Conservation (phyloP, 2,329 filamentous ascomycete genomes). For the Claviceps africana region DNA sequence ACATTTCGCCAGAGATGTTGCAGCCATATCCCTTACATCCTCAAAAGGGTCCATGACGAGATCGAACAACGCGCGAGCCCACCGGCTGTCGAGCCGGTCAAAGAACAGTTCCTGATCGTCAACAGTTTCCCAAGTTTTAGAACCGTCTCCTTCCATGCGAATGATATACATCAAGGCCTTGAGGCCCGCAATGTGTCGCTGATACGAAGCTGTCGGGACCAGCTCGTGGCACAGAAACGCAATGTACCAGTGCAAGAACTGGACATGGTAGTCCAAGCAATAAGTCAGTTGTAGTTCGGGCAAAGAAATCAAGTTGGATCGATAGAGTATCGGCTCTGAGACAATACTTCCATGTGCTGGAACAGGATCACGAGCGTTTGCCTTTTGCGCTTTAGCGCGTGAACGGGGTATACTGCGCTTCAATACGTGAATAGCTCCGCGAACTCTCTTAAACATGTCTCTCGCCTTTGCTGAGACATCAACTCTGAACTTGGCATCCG, state of each 20-base stretch:
- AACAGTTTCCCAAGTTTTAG: conserved; percentile 23
- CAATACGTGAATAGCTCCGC: conserved; percentile 48
- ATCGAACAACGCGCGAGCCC: conserved; percentile 57
- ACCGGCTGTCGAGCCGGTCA: conserved; percentile 30
- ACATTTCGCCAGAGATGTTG: conserved; percentile 34
- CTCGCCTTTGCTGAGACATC: conserved; percentile 64
- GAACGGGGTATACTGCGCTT: conserved; percentile 28
- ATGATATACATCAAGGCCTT: conserved; percentile 56
- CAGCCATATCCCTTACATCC: conserved; percentile 57
- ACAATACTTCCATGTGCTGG: conserved; percentile 3
- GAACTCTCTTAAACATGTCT: conserved; percentile 62
- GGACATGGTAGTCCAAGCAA: conserved; percentile 36
- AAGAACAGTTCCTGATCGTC: conserved; percentile 28
- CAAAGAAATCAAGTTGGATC: conserved; percentile 25
- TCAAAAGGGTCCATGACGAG: conserved; percentile 84
- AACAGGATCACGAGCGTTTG: conserved; percentile 7
- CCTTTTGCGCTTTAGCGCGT: conserved; percentile 22
- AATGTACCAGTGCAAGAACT: conserved; percentile 64
- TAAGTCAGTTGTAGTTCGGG: conserved; percentile 23
- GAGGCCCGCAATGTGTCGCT: conserved; percentile 70
- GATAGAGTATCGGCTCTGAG: conserved; percentile 21
- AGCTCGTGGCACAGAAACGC: conserved; percentile 61
- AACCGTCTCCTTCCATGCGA: conserved; percentile 49
- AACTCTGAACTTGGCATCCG: conserved; percentile 74
- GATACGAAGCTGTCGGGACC: conserved; percentile 71